phyloP scores from a whole-genome alignment of 352 stramenopile species.

The Phytophthora syringae region DNA sequence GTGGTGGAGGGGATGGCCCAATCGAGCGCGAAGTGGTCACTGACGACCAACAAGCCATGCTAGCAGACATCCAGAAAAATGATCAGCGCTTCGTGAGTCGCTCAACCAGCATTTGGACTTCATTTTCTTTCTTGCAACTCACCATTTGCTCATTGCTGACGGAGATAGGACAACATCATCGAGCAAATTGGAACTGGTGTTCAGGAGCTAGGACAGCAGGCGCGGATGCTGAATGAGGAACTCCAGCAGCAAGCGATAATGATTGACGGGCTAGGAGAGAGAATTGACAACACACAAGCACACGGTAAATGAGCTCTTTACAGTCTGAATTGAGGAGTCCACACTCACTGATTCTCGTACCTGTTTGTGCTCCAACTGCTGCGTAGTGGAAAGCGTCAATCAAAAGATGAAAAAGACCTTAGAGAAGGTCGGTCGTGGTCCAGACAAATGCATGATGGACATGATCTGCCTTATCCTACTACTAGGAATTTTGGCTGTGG shows the following conservation, averaged over 20 bases:
- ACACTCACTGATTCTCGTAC: not conserved
- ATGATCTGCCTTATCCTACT: conserved; percentile 90
- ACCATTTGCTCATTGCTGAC: not conserved
- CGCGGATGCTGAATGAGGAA: conserved; percentile 83
- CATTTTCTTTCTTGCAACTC: not conserved
- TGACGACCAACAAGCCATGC: conserved; percentile 64
- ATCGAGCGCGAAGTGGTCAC: conserved; percentile 63
- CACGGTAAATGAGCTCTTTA: conserved; percentile 50
- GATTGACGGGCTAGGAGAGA: conserved; percentile 82
- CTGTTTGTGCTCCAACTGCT: not conserved
- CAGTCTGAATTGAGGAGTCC: not conserved
- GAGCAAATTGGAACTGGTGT: conserved; percentile 86
- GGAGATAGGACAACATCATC: conserved; percentile 81
- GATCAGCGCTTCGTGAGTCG: conserved; percentile 83
- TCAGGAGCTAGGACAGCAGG: conserved; percentile 78
- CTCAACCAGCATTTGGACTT: not conserved
- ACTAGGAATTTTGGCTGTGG: conserved; percentile 81
- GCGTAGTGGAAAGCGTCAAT: conserved; percentile 84
- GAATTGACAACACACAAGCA: conserved; percentile 80
- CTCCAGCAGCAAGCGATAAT: conserved; percentile 89
- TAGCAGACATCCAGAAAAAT: conserved; percentile 83
- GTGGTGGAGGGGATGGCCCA: conserved; percentile 24
- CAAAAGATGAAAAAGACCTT: conserved; percentile 89
- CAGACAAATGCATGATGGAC: conserved; percentile 91
- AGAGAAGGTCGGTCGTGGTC: conserved; percentile 68